Evolutionary conservation across 805 yeast species (phyloP).

Genomic region (Yueomyces sp.): DNA sequence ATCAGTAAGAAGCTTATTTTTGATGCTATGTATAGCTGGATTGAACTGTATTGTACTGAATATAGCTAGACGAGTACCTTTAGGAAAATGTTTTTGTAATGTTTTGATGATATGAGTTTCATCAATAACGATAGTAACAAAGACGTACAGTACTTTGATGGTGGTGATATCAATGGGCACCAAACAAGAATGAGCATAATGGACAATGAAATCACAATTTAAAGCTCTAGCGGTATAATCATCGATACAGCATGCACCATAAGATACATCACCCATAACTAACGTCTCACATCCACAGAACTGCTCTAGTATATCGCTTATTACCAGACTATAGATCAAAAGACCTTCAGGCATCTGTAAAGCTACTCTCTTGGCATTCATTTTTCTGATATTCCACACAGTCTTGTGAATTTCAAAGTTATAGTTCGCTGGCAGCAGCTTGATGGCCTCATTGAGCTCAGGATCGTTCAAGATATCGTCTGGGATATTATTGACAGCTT

Average conservation of each 20-base stretch:
- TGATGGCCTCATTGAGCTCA: constrained; percentile 75
- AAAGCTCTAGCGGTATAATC: constrained; percentile 88
- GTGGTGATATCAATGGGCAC: constrained; percentile 89
- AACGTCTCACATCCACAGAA: constrained; percentile 78
- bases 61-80: constrained; percentile 58
- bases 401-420: constrained; percentile 95
- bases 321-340: constrained; percentile 71
- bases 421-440: constrained; percentile 75
- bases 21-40: constrained; percentile 76
- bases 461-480: constrained; percentile 66
- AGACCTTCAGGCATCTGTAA: constrained; percentile 97
- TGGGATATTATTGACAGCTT: constrained; percentile 79
- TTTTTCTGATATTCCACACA: constrained; percentile 77
- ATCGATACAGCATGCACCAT: constrained; percentile 97
- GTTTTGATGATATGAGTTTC: constrained; percentile 72
- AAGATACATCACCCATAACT: constrained; percentile 97
- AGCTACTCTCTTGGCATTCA: constrained; percentile 70
- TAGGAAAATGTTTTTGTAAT: constrained; percentile 49
- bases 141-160: constrained; percentile 86
- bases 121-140: constrained; percentile 86
- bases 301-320: constrained; percentile 87
- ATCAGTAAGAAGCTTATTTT: constrained; percentile 42
- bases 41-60: constrained; percentile 97
- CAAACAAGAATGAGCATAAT: constrained; percentile 93
- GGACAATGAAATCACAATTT: constrained; percentile 89